These are phyloP conservation scores for Penicillium soppii DNA, from an alignment of 495 filamentous ascomycete genomes.

Conservation along the genomic window DNA sequence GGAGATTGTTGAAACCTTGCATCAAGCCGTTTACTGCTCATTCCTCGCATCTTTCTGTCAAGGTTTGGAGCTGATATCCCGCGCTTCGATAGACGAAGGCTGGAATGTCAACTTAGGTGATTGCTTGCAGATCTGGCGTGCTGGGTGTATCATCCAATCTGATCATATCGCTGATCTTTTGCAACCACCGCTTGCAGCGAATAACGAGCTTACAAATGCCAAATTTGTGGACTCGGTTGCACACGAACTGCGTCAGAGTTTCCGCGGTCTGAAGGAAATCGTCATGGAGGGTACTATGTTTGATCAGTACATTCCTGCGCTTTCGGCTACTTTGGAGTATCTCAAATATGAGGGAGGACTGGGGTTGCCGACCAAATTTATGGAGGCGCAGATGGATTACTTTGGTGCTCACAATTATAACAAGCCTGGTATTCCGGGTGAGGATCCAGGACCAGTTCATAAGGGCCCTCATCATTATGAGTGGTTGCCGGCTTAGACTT, in stretches of 20 bases:
- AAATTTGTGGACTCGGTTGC: conserved; percentile 52
- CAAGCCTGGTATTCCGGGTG: conserved; percentile 39
- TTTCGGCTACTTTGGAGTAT: conserved; percentile 68
- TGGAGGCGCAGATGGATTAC: conserved; percentile 75
- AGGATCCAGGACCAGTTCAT: conserved; percentile 39
- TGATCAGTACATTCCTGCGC: conserved; percentile 64
- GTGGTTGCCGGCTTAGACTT: conserved; percentile 33
- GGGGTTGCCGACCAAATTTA: conserved; percentile 64
- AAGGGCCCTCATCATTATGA: conserved; percentile 47
- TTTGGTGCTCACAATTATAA: conserved; percentile 74
- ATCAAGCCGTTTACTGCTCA: conserved; percentile 58
- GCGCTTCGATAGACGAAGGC: conserved; percentile 56
- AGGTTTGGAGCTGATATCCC: conserved; percentile 65
- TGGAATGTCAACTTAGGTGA: conserved; percentile 62
- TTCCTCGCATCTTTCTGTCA: conserved; percentile 66
- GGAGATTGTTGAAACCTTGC: conserved; percentile 58
- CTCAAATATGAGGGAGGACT: conserved; percentile 62
- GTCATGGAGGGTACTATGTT: conserved; percentile 55
- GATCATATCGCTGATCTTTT: conserved; percentile 65
- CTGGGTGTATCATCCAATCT: conserved; percentile 71
- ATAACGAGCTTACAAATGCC: conserved; percentile 35
- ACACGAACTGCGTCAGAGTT: conserved; percentile 52
- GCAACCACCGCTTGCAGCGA: conserved; percentile 35
- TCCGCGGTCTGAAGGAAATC: conserved; percentile 53
- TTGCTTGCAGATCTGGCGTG: conserved; percentile 68